Evolutionary conservation across 208 protist genomes (phyloP).

Genomic region (Angomonas ambiguus): DNA sequence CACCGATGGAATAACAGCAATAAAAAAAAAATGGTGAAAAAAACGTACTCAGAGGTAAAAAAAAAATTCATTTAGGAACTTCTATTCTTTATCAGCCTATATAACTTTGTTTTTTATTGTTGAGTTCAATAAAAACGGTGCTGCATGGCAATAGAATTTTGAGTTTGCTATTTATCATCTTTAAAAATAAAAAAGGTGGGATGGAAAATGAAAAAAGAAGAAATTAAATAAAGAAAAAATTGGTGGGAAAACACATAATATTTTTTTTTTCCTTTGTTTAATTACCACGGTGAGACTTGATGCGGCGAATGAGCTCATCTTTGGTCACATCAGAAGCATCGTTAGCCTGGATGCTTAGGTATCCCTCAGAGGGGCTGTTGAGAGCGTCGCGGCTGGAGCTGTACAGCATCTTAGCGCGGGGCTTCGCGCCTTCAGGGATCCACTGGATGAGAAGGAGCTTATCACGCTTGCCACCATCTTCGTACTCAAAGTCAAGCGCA

Average conservation of each 20-base stretch:
- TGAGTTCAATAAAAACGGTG: neutral
- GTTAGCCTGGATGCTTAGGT: slow-evolving; percentile 87
- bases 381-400: slow-evolving; percentile 78
- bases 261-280: slow-evolving; percentile 15
- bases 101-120: neutral
- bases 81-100: slow-evolving; percentile 1
- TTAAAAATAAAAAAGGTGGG: slow-evolving; percentile 14
- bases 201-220: slow-evolving; percentile 13
- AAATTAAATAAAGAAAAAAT: slow-evolving; percentile 12
- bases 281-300: slow-evolving; percentile 36
- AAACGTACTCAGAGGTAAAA: slow-evolving; percentile 8
- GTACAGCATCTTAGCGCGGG: slow-evolving; percentile 87
- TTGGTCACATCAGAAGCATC: slow-evolving; percentile 57
- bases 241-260: too few species aligned
- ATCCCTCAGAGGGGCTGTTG: slow-evolving; percentile 59
- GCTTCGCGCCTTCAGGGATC: slow-evolving; percentile 74
- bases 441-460: slow-evolving; percentile 91
- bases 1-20: too few species aligned
- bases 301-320: slow-evolving; percentile 51
- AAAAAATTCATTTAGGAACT: slow-evolving; percentile 9
- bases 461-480: slow-evolving; percentile 54
- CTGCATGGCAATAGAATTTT: slow-evolving; percentile 10
- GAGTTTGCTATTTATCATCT: neutral
- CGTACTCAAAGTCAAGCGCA: slow-evolving; percentile 89
- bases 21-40: neutral